Evolutionary conservation across 164 flowering plant species (phyloP), one percentile per base, ranked within the genome.

Genomic region (Cinnamomum chago): DNA sequence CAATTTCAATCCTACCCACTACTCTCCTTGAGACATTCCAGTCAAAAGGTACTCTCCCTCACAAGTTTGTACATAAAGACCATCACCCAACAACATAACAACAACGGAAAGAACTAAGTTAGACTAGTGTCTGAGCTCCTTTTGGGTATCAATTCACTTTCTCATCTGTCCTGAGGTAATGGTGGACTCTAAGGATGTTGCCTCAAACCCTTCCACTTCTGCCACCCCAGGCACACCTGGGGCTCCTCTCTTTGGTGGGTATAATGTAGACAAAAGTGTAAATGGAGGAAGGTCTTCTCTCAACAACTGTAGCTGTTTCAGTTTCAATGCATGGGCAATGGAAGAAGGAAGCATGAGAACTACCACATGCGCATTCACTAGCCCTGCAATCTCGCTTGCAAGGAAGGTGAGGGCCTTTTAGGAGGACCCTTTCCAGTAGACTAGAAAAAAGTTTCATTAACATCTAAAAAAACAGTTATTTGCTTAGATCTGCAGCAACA

Each of bases 161-260:
- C 25, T n/a, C 69, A 47, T 62, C 15, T 35, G 23, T 51, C 40
- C 69, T 70, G 50, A 58, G 50, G 50, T 60, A 11, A 75, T 79
- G 74, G 85, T 84, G 85, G 88, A 86, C 23, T 47, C 62, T 67
- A 83, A 85, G 62, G 89, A 84, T 65, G 80, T 70, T 71, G 79
- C 79, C 24, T 83, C 92, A 52, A 80, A 82, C 15, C 89, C 88
- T 68, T 86, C 89, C 52, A 85, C 92, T 11, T 92, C 92, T 40
- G 86, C 67, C 14, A 86, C 90, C 9, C 90, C 89, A 69, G 86
- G 88, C 67, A 87, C 92, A 24, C 87, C 88, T 50, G 89, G 91
- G 58, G 88, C 84, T 74, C 90, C 92, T 27, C 87, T 90, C 35
- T 90, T 87, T 77, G 87, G 85, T 73, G 88, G 88, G 35, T 83